Evolutionary conservation across 192 early-diverging fungal species (phyloP).

Genomic region (Coemansia asiatica): DNA sequence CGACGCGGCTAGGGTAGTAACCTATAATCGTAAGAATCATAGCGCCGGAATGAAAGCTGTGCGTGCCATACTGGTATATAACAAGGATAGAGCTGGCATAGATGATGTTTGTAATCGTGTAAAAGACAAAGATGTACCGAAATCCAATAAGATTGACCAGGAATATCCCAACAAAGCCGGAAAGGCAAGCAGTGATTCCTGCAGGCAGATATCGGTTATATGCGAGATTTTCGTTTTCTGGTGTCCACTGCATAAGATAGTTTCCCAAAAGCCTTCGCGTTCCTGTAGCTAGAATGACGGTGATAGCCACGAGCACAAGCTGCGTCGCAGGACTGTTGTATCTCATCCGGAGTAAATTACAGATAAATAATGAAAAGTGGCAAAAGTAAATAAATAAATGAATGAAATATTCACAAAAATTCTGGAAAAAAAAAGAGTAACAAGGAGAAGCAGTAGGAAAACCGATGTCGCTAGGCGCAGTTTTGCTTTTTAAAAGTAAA

Average conservation of each 20-base stretch:
- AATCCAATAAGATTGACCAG: slow-evolving; percentile 34
- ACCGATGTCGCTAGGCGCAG: no score
- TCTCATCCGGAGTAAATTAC: slow-evolving; percentile 18
- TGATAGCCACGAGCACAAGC: slow-evolving; percentile 17
- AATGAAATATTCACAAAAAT: no score
- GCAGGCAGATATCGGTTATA: slow-evolving; percentile 39
- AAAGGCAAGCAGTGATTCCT: slow-evolving; percentile 23
- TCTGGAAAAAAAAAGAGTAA: neutral
- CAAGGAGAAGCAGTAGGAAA: neutral
- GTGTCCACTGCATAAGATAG: slow-evolving; percentile 21
- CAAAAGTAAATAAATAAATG: no score
- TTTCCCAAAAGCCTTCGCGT: slow-evolving; percentile 28
- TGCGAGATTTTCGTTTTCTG: slow-evolving; percentile 27
- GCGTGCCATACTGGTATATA: slow-evolving; percentile 16
- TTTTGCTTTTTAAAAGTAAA: no score
- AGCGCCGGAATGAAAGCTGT: slow-evolving; percentile 13
- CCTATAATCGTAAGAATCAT: slow-evolving; percentile 10
- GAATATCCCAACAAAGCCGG: slow-evolving; percentile 32
- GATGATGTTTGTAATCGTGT: slow-evolving; percentile 24
- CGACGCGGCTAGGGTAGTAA: slow-evolving; percentile 29
- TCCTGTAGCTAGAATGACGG: slow-evolving; percentile 22
- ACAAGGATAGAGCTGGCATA: slow-evolving; percentile 32
- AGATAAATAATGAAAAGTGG: neutral
- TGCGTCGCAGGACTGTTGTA: slow-evolving; percentile 35
- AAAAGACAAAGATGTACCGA: slow-evolving; percentile 24